Evolutionary conservation across 768 basidiomycete species (phyloP), one percentile per base, ranked within the genome.

Genomic region (Tylopilus rubrobrunneus): DNA sequence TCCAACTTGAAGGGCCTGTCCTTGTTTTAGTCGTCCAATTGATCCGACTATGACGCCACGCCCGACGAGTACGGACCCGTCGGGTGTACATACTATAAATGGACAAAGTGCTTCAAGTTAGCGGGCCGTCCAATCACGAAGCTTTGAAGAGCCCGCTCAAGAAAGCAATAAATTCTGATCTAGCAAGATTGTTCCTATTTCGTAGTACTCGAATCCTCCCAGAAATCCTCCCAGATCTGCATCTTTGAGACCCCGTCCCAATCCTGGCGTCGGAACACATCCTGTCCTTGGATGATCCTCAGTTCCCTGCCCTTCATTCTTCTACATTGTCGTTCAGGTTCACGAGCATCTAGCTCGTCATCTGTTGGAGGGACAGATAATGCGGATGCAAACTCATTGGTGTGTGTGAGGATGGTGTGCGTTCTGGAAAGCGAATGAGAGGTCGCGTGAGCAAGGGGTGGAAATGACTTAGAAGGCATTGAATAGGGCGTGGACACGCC

Each of bases 271-370:
- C 84, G 74, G 45, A 92, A 80, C 28, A 90, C 73, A 56, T 82
- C 79, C 62, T 89, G 85, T 10, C 85, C 85, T 61, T 90, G 88
- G 1, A 99, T 74, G 23, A 98, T 76, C 51, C 87, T 80, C 52
- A 99, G 72, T 69, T 99, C 96, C 52, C 95, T 76, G 25, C 85
- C 86, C 37, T 86, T 79, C 89, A 96, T 92, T 49, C 94, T 77
- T 56, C 77, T 77, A 2, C 80, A 78, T 60, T 76, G 80, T 55
- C 93, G 76, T 60, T 85, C 76, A 4, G 86, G 85, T 46, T 90
- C 62, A 10, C 62, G 71, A 5, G 57, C 62, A 62, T 97, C 93
- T 36, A 81, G 70, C 67, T 96, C 93, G 50, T 89, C 87, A 63
- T 95, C 92, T 14, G 88, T 85, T 50, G 78, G 76, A 0, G 87